Base-by-base conservation (phyloP, 805 yeast species). In the Saccharomyces eubayanus region DNA sequence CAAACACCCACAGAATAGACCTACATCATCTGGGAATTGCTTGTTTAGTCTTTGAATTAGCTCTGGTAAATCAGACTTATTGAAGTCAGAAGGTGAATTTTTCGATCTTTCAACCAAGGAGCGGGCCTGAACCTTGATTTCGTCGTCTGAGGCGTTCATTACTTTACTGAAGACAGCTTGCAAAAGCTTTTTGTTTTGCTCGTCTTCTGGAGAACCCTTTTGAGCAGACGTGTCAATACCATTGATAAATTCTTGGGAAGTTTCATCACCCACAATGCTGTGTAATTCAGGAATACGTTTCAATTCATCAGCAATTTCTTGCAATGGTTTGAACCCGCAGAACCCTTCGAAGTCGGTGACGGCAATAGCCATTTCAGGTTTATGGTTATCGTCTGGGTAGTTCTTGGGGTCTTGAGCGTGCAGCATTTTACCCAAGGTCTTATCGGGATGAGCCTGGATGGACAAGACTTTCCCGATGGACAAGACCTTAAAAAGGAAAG, bases 311-410 rank as follows among this genome's bases (percentile, higher is more conserved):
- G 84, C 84, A 61, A 94, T 79, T 72, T 90, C 86, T 36, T 76
- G 78, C 64, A 91, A 79, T 21, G 99, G 99, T 68, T 94, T 85
- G 77, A 94, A 94, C 0, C 99, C 99, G 73, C 99, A 94, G 74
- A 94, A 92, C 0, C 97, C 98, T 75, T 94, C 98, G 64, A 94
- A 94, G 56, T 82, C 88, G 24, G 98, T 91, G 52, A 94, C 84
- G 8, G 99, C 99, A 66, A 94, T 82, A 50, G 99, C 98, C 99
- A 94, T 94, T 72, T 94, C 99, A n/a, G 99, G 99, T 76, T 94
- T 94, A 74, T 94, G 99, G 76, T 94, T 94, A 70, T 85, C 96
- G 74, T 94, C 99, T 3, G 98, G 98, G 70, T 94, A 94, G 74
- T 94, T 87, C 64, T 83, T 82, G 53, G 99, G 98, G 73, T 94